phyloP scores from a whole-genome alignment of 306 rosid species.

The Prunus kanzakura region DNA sequence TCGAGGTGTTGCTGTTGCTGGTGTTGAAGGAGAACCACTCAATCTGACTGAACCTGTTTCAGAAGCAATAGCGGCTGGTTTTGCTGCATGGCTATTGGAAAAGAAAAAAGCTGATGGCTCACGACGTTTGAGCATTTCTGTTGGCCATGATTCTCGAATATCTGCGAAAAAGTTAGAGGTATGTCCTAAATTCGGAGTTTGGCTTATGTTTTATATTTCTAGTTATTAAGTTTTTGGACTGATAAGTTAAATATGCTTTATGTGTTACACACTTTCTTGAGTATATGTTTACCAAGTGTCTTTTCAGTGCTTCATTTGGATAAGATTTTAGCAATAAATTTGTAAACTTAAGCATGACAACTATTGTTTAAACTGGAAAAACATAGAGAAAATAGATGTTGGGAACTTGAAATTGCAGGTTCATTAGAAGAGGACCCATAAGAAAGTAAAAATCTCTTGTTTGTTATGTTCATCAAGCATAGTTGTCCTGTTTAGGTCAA shows the following conservation, averaged over 20 bases:
- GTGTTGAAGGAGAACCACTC: constrained; percentile 84
- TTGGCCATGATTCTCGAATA: constrained; percentile 91
- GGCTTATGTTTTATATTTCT: not conserved
- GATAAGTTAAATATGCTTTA: not conserved
- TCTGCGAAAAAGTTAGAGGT: constrained; percentile 83
- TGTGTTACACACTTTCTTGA: not conserved
- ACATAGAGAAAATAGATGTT: not conserved
- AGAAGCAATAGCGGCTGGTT: constrained; percentile 88
- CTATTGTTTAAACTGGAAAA: not conserved
- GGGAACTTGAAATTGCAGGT: not conserved
- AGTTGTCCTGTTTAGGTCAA: not conserved
- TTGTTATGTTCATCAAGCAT: not conserved
- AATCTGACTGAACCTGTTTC: constrained; percentile 84
- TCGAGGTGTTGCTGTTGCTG: constrained; percentile 89
- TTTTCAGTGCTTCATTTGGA: not conserved
- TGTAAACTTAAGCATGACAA: not conserved
- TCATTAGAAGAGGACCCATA: not conserved
- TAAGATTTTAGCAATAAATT: not conserved
- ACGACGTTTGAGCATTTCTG: constrained; percentile 58
- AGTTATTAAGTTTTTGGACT: constrained; percentile 6
- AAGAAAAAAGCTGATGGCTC: constrained; percentile 70
- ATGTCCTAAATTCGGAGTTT: constrained; percentile 10
- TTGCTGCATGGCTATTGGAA: constrained; percentile 82
- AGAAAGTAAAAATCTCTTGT: not conserved
- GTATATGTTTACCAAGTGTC: not conserved